Percentiles rank a stretch among this genome's conserved stretches.
phyloP scores from a whole-genome alignment of 352 stramenopile species.

The Phytophthora foliorum region DNA sequence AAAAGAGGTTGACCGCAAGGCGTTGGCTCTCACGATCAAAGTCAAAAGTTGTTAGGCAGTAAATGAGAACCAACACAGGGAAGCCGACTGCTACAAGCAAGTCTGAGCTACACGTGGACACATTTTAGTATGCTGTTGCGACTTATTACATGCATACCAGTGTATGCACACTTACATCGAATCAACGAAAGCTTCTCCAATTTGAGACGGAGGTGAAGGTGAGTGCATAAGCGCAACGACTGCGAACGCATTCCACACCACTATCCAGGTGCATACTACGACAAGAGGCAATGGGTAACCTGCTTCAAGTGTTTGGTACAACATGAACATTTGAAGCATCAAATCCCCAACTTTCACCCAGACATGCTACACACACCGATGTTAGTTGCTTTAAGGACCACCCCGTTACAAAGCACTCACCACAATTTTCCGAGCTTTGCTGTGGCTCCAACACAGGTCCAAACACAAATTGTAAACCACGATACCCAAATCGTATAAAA shows the following conservation, averaged over 20 bases:
- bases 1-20: slow-evolving; percentile 26
- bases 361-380: slow-evolving; percentile 17
- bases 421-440: slow-evolving; percentile 22
- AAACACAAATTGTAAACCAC: not conserved
- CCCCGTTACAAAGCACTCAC: slow-evolving; percentile 14
- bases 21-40: slow-evolving; percentile 33
- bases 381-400: slow-evolving; percentile 1
- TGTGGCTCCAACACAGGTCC: slow-evolving; percentile 3
- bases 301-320: slow-evolving; percentile 33
- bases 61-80: slow-evolving; percentile 37
- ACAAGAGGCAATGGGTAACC: slow-evolving; percentile 33
- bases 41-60: slow-evolving; percentile 38
- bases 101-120: slow-evolving; percentile 35
- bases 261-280: slow-evolving; percentile 26
- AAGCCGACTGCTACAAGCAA: slow-evolving; percentile 43
- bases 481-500: not conserved
- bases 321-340: slow-evolving; percentile 23
- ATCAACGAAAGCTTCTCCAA: slow-evolving; percentile 31
- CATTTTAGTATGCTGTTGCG: not conserved
- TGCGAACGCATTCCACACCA: slow-evolving; percentile 35
- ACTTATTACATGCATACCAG: not conserved
- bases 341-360: slow-evolving; percentile 33
- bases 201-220: slow-evolving; percentile 20
- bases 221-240: slow-evolving; percentile 24
- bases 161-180: slow-evolving; percentile 21